A percentile compares a stretch with the other conserved stretches of the same genome.
Evolutionary conservation across 345 rosid genomes (phyloP).

Genomic region (Garcia nutans): DNA sequence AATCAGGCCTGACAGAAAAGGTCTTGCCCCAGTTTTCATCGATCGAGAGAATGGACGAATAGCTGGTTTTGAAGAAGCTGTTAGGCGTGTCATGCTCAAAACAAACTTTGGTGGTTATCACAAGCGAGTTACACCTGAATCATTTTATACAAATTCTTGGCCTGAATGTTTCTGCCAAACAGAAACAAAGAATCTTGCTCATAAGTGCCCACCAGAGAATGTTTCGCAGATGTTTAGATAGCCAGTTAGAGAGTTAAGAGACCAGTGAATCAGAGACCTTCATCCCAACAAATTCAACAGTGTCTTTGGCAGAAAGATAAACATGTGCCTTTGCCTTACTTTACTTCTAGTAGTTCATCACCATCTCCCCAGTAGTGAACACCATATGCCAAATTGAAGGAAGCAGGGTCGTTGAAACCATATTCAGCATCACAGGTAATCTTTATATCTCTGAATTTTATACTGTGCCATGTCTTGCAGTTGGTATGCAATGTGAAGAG

Average conservation of each 20-base stretch:
- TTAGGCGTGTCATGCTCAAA: constrained; percentile 73
- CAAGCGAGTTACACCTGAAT: constrained; percentile 79
- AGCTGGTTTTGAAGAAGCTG: constrained; percentile 74
- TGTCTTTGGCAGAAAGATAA: constrained; percentile 46
- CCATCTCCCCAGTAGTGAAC: not conserved
- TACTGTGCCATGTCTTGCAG: not conserved
- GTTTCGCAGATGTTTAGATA: constrained; percentile 67
- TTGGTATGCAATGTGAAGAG: too few species aligned
- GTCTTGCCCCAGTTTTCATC: constrained; percentile 64
- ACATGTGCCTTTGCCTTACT: not conserved
- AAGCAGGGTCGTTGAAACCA: constrained; percentile 12
- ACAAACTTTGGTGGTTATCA: constrained; percentile 97
- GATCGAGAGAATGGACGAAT: constrained; percentile 68
- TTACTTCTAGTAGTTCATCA: constrained; percentile 1
- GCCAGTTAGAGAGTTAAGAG: constrained; percentile 49
- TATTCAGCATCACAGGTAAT: constrained; percentile 31
- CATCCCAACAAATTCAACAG: constrained; percentile 42
- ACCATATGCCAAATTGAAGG: constrained; percentile 10
- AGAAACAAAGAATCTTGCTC: constrained; percentile 56
- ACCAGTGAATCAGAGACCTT: constrained; percentile 37
- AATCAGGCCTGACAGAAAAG: constrained; percentile 90
- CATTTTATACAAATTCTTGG: constrained; percentile 99
- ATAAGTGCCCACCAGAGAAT: constrained; percentile 89
- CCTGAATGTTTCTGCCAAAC: constrained; percentile 94
- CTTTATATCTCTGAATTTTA: constrained; percentile 6